These are phyloP conservation scores for Venturia nashicola DNA, from an alignment of 2,329 filamentous ascomycete genomes.

Conservation along the genomic window DNA sequence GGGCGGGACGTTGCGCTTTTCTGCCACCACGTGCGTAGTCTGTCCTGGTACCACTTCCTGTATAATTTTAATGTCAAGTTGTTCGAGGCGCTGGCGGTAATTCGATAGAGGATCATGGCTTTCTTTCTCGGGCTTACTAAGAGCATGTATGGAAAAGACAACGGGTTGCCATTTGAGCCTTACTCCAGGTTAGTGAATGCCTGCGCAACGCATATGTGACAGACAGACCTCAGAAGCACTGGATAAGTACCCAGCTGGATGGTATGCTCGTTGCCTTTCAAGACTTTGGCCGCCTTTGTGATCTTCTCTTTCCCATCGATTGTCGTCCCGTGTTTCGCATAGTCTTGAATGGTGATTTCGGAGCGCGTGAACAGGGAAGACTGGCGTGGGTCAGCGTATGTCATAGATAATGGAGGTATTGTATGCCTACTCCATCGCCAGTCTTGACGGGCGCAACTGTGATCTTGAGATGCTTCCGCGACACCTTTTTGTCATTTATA, in stretches of 20 bases:
- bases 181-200: neutral
- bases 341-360: conserved; percentile 60
- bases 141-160: conserved; percentile 71
- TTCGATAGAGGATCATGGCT: conserved; percentile 43
- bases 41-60: conserved; percentile 55
- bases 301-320: conserved; percentile 59
- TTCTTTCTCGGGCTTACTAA: conserved; percentile 41
- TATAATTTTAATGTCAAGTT: conserved; percentile 78
- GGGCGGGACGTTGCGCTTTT: conserved; percentile 80
- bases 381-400: conserved; percentile 23
- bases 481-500: conserved; percentile 66
- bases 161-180: conserved; percentile 71
- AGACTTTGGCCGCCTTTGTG: conserved; percentile 44
- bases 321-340: conserved; percentile 69
- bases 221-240: conserved; percentile 43
- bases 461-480: conserved; percentile 76
- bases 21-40: conserved; percentile 81
- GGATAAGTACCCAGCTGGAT: conserved; percentile 63
- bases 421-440: conserved; percentile 49
- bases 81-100: conserved; percentile 57
- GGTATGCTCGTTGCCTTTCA: conserved; percentile 47
- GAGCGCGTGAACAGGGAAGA: conserved; percentile 54
- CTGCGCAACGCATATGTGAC: neutral
- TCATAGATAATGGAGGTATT: neutral
- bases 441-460: conserved; percentile 52